Base-by-base conservation (phyloP, 1,139 yeast genomes). In the Nematodospora anomalae region DNA sequence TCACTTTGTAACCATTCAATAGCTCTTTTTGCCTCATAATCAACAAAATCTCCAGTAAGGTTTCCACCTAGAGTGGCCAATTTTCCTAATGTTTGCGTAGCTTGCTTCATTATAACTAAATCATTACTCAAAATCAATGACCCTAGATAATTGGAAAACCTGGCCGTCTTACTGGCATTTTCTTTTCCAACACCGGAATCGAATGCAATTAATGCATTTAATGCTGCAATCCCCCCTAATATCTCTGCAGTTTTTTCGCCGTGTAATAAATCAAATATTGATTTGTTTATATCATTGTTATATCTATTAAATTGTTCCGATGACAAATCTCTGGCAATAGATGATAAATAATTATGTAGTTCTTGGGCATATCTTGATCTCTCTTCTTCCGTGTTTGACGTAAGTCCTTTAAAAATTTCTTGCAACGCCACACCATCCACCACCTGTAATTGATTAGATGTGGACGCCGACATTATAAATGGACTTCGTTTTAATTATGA, bases 31-130 rank as follows among this genome's bases (percentile, higher is more conserved):
- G 94, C 94, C 57, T 92, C 97, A 50, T 80, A 85, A 46, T 90
- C 97, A 20, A 92, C 97, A 58, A 92, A 83, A 39, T 89, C 97
- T 1, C 95, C 89, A 0, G 96, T 87, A 38, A 89, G 64, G 2
- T 94, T 79, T 1, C 95, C 94, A 16, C 96, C 95, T 0, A 95
- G 90, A 2, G 83, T 79, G 0, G 97, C 95, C 46, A 92, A 67
- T 49, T 83, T 84, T 6, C 97, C 97, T 49, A 92, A 68, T 0
- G 96, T 86, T 36, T 74, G 75, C 1, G 96, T 88, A 3, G 97
- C 97, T 23, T 84, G 76, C 45, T 80, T 77, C 90, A 90, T 86
- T 27, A 89, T 92, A 23, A 80, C 85, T 24, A 81, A 71, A 53
- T 92, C 97, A 47, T 78, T 84, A 0, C 95, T 84, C 3, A 94